phyloP scores from a whole-genome alignment of 805 yeast genomes.

The Wickerhamiella allomyrinae region DNA sequence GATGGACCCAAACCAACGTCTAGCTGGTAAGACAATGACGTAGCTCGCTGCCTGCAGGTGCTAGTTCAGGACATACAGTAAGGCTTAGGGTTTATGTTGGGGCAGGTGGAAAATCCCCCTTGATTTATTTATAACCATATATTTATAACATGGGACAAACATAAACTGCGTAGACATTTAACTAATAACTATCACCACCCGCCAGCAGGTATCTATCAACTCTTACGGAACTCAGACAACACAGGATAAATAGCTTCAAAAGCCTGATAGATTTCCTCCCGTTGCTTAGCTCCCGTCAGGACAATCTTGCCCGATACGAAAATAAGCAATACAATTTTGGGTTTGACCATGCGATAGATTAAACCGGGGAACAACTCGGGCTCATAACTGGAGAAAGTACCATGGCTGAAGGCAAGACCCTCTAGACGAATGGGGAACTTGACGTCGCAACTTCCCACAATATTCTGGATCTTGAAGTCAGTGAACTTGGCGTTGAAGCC shows the following conservation, averaged over 20 bases:
- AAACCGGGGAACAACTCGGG: constrained; percentile 97
- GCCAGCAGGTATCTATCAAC: neutral
- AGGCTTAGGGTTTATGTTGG: too few relatives aligned
- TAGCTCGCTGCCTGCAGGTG: too few relatives aligned
- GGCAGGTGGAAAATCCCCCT: too few relatives aligned
- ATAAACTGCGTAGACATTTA: neutral
- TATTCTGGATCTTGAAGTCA: constrained; percentile 94
- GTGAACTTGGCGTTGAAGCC: constrained; percentile 97
- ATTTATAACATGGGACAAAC: too few relatives aligned
- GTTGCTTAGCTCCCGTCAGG: constrained; percentile 94
- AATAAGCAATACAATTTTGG: constrained; percentile 87
- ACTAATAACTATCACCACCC: neutral
- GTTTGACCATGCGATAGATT: constrained; percentile 98
- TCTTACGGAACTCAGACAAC: constrained; percentile 88
- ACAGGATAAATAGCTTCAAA: constrained; percentile 98
- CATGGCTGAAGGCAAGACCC: constrained; percentile 95
- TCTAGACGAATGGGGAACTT: constrained; percentile 94
- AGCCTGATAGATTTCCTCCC: constrained; percentile 96
- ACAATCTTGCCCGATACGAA: constrained; percentile 97
- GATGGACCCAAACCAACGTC: too few relatives aligned
- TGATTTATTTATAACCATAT: too few relatives aligned
- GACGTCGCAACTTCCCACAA: constrained; percentile 97
- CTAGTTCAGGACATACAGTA: too few relatives aligned
- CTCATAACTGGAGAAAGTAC: constrained; percentile 95
- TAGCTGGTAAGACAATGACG: too few relatives aligned